A percentile compares a stretch with the other conserved stretches of the same genome.
These are phyloP conservation scores for Penicillium olsonii DNA, from an alignment of 2,329 filamentous ascomycete genomes.

Conservation along the genomic window DNA sequence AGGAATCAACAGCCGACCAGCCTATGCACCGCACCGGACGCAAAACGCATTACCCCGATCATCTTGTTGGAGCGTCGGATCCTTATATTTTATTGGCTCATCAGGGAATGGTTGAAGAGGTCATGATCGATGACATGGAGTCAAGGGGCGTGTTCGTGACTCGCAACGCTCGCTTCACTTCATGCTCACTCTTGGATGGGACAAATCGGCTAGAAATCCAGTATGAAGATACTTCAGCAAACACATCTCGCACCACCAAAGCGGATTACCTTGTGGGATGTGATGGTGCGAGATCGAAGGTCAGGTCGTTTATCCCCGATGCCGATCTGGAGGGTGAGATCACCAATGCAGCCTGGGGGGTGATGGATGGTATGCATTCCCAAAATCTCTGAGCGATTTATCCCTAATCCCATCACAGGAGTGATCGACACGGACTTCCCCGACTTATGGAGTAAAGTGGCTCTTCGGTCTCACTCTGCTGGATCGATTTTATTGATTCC, in stretches of 20 bases:
- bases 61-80: conserved; percentile 52
- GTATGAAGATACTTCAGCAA: conserved; percentile 41
- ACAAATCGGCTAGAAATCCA: conserved; percentile 43
- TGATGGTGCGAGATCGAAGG: conserved; percentile 71
- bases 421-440: conserved; percentile 69
- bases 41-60: conserved; percentile 66
- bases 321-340: conserved; percentile 51
- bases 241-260: conserved; percentile 48
- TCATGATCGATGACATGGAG: conserved; percentile 69
- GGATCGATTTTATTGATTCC: conserved; percentile 75
- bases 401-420: conserved; percentile 12
- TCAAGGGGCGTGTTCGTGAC: conserved; percentile 64
- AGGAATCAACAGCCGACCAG: conserved; percentile 46
- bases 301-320: conserved; percentile 63
- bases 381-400: not conserved
- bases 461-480: conserved; percentile 66
- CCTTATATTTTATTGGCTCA: conserved; percentile 61
- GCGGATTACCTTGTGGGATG: conserved; percentile 70
- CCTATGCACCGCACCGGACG: conserved; percentile 63
- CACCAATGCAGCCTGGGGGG: conserved; percentile 67
- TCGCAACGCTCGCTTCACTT: conserved; percentile 63
- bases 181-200: conserved; percentile 46
- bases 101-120: conserved; percentile 73
- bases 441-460: conserved; percentile 73
- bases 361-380: conserved; percentile 63